A percentile compares a stretch with the other conserved stretches of the same genome.
Evolutionary conservation across 208 protist species (phyloP).

Genomic region (Leishmania guyanensis): DNA sequence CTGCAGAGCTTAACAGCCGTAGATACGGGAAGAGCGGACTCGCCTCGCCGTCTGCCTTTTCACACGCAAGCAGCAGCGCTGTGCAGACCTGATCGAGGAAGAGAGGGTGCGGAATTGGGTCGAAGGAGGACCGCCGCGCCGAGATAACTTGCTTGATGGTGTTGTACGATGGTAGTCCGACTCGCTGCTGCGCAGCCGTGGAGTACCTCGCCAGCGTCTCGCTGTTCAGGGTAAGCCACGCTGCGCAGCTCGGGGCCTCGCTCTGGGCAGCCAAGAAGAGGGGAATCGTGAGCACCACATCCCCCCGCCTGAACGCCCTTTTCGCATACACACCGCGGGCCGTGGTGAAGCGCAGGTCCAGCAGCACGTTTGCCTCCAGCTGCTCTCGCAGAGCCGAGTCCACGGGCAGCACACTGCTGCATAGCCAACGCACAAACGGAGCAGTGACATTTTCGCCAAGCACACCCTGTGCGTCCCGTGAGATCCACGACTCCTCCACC

Average conservation of each 20-base stretch:
- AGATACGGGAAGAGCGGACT: constrained; percentile 63
- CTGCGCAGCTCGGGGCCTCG: background rate
- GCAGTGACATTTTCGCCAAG: constrained; percentile 23
- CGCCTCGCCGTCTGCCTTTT: constrained; percentile 38
- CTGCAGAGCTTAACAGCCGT: constrained; percentile 22
- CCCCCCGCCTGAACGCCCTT: constrained; percentile 37
- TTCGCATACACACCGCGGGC: constrained; percentile 62
- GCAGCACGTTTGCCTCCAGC: constrained; percentile 38
- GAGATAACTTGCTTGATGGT: constrained; percentile 37
- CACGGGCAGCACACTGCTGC: constrained; percentile 1
- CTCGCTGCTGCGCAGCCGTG: constrained; percentile 23
- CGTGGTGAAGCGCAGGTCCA: constrained; percentile 42
- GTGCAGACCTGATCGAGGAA: constrained; percentile 74
- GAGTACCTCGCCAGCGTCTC: constrained; percentile 43
- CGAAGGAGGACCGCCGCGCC: constrained; percentile 41
- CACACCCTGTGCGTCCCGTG: constrained; percentile 32
- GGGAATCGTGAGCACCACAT: constrained; percentile 63
- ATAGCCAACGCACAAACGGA: constrained; percentile 28
- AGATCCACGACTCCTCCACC: constrained; percentile 61
- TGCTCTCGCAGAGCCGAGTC: constrained; percentile 15
- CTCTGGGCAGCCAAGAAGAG: constrained; percentile 4
- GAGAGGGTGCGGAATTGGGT: constrained; percentile 55
- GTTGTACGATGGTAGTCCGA: constrained; percentile 36
- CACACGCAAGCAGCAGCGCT: constrained; percentile 61
- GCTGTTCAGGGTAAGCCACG: constrained; percentile 33